These are phyloP conservation scores for Tricholoma sp. DNA, from an alignment of 768 basidiomycete genomes.

Conservation along the genomic window DNA sequence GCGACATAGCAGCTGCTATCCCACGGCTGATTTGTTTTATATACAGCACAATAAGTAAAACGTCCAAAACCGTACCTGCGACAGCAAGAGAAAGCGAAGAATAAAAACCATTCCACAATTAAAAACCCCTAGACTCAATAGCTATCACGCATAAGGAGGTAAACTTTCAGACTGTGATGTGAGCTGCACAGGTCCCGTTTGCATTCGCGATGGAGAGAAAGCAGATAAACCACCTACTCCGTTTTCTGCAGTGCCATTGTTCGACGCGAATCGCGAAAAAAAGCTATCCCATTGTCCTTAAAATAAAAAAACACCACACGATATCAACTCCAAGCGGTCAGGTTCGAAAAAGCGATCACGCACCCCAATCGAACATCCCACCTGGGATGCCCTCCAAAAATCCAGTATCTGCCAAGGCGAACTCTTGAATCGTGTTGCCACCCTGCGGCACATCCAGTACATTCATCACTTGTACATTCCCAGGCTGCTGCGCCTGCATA, in stretches of 20 bases:
- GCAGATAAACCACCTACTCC: neutral
- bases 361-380: conserved; percentile 87
- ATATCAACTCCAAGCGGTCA: conserved; percentile 3
- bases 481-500: conserved; percentile 28
- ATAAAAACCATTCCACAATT: neutral
- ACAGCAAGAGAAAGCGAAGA: conserved; percentile 4
- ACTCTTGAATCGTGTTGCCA: conserved; percentile 52
- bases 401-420: conserved; percentile 61
- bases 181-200: neutral
- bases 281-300: conserved; percentile 81
- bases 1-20: too few relatives aligned
- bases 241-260: neutral
- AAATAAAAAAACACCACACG: neutral
- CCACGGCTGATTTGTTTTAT: too few relatives aligned
- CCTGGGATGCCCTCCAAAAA: conserved; percentile 78
- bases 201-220: neutral
- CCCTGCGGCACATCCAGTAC: conserved; percentile 59
- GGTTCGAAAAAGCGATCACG: conserved; percentile 15
- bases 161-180: conserved; percentile 10
- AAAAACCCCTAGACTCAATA: neutral
- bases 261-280: conserved; percentile 56
- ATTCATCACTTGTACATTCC: conserved; percentile 76
- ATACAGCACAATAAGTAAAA: neutral
- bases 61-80: neutral
- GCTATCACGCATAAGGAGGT: conserved; percentile 12